Evolutionary conservation across 2,329 filamentous ascomycete genomes (phyloP).

Genomic region (Plectosphaerella cucumerina): DNA sequence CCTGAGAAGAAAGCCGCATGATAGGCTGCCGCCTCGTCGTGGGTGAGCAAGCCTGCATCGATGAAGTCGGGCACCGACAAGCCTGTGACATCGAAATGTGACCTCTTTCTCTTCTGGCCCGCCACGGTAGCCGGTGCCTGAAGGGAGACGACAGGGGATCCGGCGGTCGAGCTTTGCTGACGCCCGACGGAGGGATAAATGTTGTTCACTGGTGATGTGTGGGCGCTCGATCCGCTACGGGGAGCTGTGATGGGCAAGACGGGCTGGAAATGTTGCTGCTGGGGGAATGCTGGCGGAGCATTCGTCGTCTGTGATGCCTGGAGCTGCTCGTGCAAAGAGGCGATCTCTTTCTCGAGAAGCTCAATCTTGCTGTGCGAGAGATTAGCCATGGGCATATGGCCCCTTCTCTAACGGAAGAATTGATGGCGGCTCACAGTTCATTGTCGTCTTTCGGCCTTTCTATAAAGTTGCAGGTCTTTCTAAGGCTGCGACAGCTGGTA

Average conservation of each 20-base stretch:
- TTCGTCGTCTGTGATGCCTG: neutral
- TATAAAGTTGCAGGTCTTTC: conserved; percentile 16
- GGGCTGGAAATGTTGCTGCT: neutral
- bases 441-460: conserved; percentile 17
- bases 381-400: neutral
- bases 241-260: neutral
- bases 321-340: conserved; percentile 9
- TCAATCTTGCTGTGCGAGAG: neutral
- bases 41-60: conserved; percentile 14
- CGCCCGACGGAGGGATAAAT: neutral
- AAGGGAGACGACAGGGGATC: neutral
- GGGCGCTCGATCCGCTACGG: neutral
- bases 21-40: conserved; percentile 16
- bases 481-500: conserved; percentile 15
- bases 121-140: neutral
- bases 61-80: conserved; percentile 15
- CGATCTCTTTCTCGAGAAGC: conserved; percentile 10
- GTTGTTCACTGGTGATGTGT: neutral
- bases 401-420: too few relatives aligned
- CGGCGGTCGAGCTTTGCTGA: neutral
- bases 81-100: conserved; percentile 12
- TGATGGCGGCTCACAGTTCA: conserved; percentile 9
- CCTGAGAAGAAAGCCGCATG: conserved; percentile 20
- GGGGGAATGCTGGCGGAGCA: neutral
- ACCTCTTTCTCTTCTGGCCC: conserved; percentile 5